A percentile compares a stretch with the other conserved stretches of the same genome.
Conservation (phyloP, 768 basidiomycete species). For the Dioszegia aurantiaca region DNA sequence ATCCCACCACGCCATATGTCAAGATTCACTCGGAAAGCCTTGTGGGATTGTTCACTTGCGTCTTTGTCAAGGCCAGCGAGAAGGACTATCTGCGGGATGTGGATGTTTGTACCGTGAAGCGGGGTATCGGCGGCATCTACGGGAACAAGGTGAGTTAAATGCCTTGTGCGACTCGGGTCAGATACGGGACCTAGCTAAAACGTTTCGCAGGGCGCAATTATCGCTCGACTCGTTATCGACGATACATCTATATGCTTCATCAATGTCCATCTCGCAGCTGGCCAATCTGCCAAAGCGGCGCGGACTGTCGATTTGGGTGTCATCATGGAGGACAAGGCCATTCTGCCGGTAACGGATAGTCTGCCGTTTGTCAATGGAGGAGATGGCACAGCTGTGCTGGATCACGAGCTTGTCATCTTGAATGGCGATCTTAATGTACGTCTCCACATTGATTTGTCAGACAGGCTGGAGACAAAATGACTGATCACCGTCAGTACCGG, state of each 20-base stretch:
- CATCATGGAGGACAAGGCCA: slow-evolving; percentile 74
- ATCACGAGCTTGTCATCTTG: slow-evolving; percentile 91
- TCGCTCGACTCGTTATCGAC: slow-evolving; percentile 80
- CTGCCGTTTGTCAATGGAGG: slow-evolving; percentile 77
- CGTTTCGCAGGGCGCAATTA: slow-evolving; percentile 70
- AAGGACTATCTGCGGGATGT: slow-evolving; percentile 63
- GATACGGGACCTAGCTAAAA: background rate
- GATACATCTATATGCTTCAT: slow-evolving; percentile 92
- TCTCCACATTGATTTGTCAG: background rate
- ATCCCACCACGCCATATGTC: slow-evolving; percentile 69
- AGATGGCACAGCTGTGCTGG: slow-evolving; percentile 85
- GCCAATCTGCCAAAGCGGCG: slow-evolving; percentile 74
- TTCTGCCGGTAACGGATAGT: slow-evolving; percentile 61
- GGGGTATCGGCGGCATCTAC: slow-evolving; percentile 83
- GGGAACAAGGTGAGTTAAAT: slow-evolving; percentile 77
- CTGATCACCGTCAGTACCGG: slow-evolving; percentile 61
- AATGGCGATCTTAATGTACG: slow-evolving; percentile 82
- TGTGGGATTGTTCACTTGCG: slow-evolving; percentile 76
- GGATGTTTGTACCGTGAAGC: slow-evolving; percentile 77
- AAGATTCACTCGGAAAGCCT: slow-evolving; percentile 82
- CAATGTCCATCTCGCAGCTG: slow-evolving; percentile 91
- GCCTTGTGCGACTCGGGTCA: background rate
- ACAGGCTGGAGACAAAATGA: no score
- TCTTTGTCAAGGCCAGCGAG: slow-evolving; percentile 67
- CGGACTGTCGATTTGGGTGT: slow-evolving; percentile 84